Base-by-base conservation (phyloP, 805 yeast species). In the Kazachstania taianensis region DNA sequence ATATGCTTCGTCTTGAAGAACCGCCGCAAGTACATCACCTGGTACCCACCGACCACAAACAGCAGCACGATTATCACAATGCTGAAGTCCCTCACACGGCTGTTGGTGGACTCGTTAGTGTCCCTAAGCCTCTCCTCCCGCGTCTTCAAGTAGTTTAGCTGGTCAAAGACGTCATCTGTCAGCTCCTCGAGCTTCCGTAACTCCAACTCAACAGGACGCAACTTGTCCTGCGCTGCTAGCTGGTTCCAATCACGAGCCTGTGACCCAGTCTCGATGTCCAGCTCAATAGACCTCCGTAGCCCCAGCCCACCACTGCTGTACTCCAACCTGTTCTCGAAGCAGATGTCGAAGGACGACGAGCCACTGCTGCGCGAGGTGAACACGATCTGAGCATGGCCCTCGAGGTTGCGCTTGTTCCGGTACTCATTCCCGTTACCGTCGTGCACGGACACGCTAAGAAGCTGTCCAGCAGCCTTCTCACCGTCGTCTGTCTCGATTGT, bases 181-280 rank as follows among this genome's bases (percentile, higher is more conserved):
- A 83, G 61, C 56, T 82, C 95, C 59, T 84, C 89, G 39, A 89
- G 70, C 57, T 81, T 78, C 62, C 92, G 80, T 57, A 92, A 70
- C 50, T 84, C 94, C 38, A 87, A 77, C 63, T 89, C 98, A 33
- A 80, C 75, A 4, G 98, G 97, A 63, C 82, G 83, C 60, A 89
- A 76, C 58, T 84, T 84, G 61, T 92, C 96, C 28, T 81, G 73
- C 33, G 94, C 87, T 66, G 87, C 96, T 43, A 87, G 67, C 14
- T 87, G 84, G 56, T 85, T 85, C 96, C 96, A 92, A 65, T 89
- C 97, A 61, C 97, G 79, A 28, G 97, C 97, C 50, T 86, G 82
- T 35, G 96, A 83, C 28, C 98, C 98, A 42, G 86, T 78, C 61
- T 89, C 97, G 41, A 92, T 78, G 45, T 87, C 96, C 51, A 89